Base-by-base conservation (phyloP, 2,329 filamentous ascomycete species). In the Ophiocordyceps polyrhachis-furcata region DNA sequence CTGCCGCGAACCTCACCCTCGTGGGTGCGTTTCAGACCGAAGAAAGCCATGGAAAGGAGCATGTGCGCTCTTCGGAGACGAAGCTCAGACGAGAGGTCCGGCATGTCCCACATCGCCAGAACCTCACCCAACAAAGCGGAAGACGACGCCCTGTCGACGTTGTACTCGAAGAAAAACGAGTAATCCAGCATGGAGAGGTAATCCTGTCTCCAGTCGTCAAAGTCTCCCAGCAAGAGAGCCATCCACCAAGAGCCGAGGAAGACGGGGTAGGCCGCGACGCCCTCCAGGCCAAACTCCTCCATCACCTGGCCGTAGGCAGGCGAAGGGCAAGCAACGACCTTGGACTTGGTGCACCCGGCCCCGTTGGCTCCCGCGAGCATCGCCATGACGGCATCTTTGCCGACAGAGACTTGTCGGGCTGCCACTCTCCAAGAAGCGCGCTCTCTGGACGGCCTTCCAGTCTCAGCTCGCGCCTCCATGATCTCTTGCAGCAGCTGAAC, bases 231-330 rank as follows among this genome's bases (percentile, higher is more conserved):
- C 9, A 32, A 13, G 5, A 31, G 23, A 6, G 15, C 9, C 41
- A 31, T 31, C 41, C 41, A 42, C 41, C 41, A 42, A n/a, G n/a
- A 31, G 11, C 41, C 41, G 23, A 42, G 41, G 28, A 42, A 42
- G 15, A 42, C 41, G 15, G 41, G 41, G 11, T 42, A 28, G 21
- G 41, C 25, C 21, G 41, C 41, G 14, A 42, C 41, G 5, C 41
- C 41, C 13, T 15, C 5, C n/a, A 42, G 23, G 2, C 41, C 41
- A 28, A 42, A 42, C 21, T 42, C 21, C 11, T 42, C 14, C 20
- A 42, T 28, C 19, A 42, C 41, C 13, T 28, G 15, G 41, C n/a
- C 41, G 14, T 28, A 42, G 21, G 41, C 41, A 11, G 41, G 21
- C 7, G 41, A 42, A 17, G 21, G 7, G n/a, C 41, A 42, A 14